Percentiles rank a stretch among this genome's conserved stretches.
These are phyloP conservation scores for Lactarius sanguifluus DNA, from an alignment of 768 basidiomycete genomes.

Conservation along the genomic window DNA sequence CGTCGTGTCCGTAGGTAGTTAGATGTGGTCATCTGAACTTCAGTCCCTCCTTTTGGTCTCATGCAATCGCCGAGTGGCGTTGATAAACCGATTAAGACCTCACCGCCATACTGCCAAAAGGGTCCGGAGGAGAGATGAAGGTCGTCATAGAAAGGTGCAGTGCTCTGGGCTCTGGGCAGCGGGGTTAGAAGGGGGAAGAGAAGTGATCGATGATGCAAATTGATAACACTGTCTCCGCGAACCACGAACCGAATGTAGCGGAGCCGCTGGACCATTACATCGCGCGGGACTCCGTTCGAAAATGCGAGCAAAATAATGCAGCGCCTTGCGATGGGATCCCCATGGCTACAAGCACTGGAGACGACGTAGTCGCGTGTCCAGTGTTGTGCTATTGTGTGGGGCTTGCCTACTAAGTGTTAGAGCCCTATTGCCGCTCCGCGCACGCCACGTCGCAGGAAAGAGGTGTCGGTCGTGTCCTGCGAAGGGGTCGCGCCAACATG, in stretches of 20 bases:
- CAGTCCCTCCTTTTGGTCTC: neutral
- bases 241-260: constrained; percentile 38
- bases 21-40: neutral
- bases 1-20: neutral
- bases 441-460: neutral
- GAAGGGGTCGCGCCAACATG: neutral
- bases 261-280: constrained; percentile 69
- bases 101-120: neutral
- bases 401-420: neutral
- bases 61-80: neutral
- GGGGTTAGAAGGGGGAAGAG: constrained; percentile 32
- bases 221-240: constrained; percentile 56
- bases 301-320: neutral
- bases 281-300: constrained; percentile 46
- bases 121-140: neutral
- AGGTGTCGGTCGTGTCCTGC: neutral
- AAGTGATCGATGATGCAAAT: constrained; percentile 69
- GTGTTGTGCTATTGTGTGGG: neutral
- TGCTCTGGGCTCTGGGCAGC: neutral
- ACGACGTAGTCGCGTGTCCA: too few relatives aligned
- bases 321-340: neutral
- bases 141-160: neutral
- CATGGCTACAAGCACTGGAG: too few relatives aligned
- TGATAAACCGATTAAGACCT: neutral
- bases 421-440: neutral